Evolutionary conservation across 2,329 filamentous ascomycete genomes (phyloP).

Genomic region (Phialophora tarda): DNA sequence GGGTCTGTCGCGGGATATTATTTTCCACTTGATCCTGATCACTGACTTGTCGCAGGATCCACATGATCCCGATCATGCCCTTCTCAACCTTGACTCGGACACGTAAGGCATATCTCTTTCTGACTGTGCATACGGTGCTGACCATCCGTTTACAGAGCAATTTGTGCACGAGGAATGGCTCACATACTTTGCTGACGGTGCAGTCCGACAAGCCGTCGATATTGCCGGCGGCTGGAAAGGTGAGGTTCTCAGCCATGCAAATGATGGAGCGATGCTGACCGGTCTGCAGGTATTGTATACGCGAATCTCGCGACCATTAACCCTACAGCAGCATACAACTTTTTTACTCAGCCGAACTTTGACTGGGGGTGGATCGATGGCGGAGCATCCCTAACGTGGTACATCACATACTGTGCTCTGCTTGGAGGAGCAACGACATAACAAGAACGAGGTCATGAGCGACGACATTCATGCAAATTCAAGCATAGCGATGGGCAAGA

Average conservation of each 20-base stretch:
- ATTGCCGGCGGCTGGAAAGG: constrained; percentile 80
- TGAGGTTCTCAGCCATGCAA: constrained; percentile 3
- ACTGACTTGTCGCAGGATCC: constrained; percentile 64
- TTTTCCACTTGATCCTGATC: constrained; percentile 30
- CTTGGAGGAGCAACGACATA: constrained; percentile 45
- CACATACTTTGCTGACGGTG: constrained; percentile 72
- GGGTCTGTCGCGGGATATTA: constrained; percentile 47
- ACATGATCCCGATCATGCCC: constrained; percentile 80
- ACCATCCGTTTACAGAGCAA: constrained; percentile 43
- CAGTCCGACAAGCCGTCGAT: constrained; percentile 60
- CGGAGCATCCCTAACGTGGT: constrained; percentile 84
- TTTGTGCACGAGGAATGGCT: constrained; percentile 88
- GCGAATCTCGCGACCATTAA: constrained; percentile 82
- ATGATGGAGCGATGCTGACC: constrained; percentile 4
- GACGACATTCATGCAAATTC: constrained; percentile 17
- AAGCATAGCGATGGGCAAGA: not conserved
- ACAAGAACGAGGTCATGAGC: constrained; percentile 18
- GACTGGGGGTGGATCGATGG: constrained; percentile 71
- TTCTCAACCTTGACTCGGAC: constrained; percentile 70
- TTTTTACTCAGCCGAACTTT: constrained; percentile 72
- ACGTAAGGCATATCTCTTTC: constrained; percentile 14
- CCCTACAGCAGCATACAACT: constrained; percentile 70
- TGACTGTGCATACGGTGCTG: too few species aligned
- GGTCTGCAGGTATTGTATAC: constrained; percentile 66
- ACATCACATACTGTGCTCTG: constrained; percentile 78